Evolutionary conservation across 108 stramenopile species (phyloP).

Genomic region (Mediolabrus comicus): DNA sequence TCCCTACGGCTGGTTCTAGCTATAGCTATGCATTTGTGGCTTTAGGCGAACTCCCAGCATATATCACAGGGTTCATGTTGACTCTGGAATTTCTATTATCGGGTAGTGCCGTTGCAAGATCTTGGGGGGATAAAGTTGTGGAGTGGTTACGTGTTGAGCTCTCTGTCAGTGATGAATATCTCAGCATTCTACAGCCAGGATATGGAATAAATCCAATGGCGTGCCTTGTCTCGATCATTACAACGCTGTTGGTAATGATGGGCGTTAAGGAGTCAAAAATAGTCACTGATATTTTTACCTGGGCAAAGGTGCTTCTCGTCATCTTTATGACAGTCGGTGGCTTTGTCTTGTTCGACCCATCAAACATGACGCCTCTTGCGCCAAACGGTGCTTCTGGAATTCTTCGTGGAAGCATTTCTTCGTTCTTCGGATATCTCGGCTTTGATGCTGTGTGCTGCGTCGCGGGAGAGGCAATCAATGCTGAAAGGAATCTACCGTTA

Average conservation of each 20-base stretch:
- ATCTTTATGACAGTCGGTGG: constrained; percentile 86
- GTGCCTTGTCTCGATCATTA: constrained; percentile 32
- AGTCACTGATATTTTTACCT: constrained; percentile 82
- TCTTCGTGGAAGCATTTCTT: constrained; percentile 68
- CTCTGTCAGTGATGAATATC: constrained; percentile 10
- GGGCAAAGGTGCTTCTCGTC: constrained; percentile 77
- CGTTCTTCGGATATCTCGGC: constrained; percentile 93
- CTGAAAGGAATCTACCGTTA: constrained; percentile 70
- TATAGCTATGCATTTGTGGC: constrained; percentile 85
- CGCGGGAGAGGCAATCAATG: constrained; percentile 84
- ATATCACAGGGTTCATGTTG: constrained; percentile 76
- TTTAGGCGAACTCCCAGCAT: constrained; percentile 86
- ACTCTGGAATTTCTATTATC: constrained; percentile 83
- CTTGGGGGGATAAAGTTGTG: constrained; percentile 91
- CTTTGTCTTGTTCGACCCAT: constrained; percentile 53
- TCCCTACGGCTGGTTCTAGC: constrained; percentile 76
- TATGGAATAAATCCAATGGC: constrained; percentile 54
- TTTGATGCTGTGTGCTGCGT: constrained; percentile 91
- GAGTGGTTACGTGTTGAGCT: constrained; percentile 57
- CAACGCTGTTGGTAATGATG: constrained; percentile 30
- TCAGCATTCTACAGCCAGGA: constrained; percentile 47
- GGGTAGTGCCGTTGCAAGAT: constrained; percentile 83
- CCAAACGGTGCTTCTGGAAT: constrained; percentile 61
- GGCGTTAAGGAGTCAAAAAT: constrained; percentile 64
- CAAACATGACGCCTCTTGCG: constrained; percentile 65